Base-by-base conservation (phyloP, 805 yeast species). In the Nakazawaea anatomiae region DNA sequence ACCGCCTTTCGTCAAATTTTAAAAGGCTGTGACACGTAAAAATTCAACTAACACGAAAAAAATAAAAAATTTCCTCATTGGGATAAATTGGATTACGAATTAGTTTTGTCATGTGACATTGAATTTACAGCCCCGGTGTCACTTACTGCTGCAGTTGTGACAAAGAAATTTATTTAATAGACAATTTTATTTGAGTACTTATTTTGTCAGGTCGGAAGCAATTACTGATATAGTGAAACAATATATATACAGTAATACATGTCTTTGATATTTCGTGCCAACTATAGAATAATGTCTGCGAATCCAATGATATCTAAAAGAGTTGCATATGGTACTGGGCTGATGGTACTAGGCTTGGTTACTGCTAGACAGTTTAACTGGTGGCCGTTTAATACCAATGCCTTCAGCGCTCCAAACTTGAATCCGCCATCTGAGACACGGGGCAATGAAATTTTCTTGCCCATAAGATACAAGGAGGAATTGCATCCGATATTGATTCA, bases 381-480 rank as follows among this genome's bases (percentile, higher is more conserved):
- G 68, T 62, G 68, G 68, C 60, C 61, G 0, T 60, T 69, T n/a
- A 62, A 59, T 34, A 65, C 67, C 8, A 58, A 57, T 31, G 52
- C 54, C 25, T 40, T 39, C 25, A 14, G 27, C n/a, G 46, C 46
- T 10, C 50, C 47, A 4, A 60, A 70, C 7, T 51, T 71, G 11
- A 69, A 70, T 45, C 76, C 76, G 2, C 75, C 76, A 9, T 48
- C 61, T 9, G 43, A 57, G 0, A 59, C 64, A 3, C 60, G 59
- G 42, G 65, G 60, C 34, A 64, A 76, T 53, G 58, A 81, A 30
- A 69, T 76, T 32, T 79, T 75, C 55, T 62, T 74, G n/a, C 76
- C 83, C 39, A 70, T 88, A 18, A 71, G 83, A 54, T 72, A 76
- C 4, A 76, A 77, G 25, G 67, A 72, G 48, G 96, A 89, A 57